Percentiles rank a stretch among this genome's conserved stretches.
Conservation (phyloP, 768 basidiomycete genomes). For the Boletus coccyginus region DNA sequence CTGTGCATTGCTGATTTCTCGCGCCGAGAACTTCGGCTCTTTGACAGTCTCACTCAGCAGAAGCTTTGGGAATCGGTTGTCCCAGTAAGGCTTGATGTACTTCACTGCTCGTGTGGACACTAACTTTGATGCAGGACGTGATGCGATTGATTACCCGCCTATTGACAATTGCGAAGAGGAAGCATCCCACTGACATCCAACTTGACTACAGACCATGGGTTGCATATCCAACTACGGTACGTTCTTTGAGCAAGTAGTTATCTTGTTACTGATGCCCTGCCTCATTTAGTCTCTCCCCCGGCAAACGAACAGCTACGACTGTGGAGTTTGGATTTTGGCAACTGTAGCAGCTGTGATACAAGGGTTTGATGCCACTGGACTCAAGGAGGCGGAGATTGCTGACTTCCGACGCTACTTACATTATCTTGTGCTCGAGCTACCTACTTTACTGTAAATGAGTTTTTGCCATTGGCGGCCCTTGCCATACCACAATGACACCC, state of each 20-base stretch:
- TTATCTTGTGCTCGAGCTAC: background rate
- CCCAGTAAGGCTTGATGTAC: background rate
- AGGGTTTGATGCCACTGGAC: background rate
- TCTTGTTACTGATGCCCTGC: background rate
- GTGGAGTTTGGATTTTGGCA: constrained; percentile 1
- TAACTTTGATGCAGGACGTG: background rate
- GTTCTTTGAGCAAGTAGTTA: background rate
- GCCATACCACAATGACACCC: too few relatives aligned
- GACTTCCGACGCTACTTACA: background rate
- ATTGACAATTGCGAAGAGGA: background rate
- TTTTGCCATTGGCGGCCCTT: too few relatives aligned
- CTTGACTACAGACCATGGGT: constrained; percentile 3
- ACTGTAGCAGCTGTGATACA: background rate
- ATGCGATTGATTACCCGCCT: constrained; percentile 1
- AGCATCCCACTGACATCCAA: background rate
- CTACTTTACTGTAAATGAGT: background rate
- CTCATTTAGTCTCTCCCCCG: background rate
- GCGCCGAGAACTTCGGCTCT: constrained; percentile 6
- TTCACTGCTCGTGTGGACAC: background rate
- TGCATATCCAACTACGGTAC: background rate
- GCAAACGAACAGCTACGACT: background rate
- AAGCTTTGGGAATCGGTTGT: constrained; percentile 2
- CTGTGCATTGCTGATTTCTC: constrained; percentile 20
- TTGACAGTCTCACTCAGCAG: constrained; percentile 10
- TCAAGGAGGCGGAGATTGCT: background rate